Evolutionary conservation across 164 flowering plant genomes (phyloP), one percentile per base, ranked within the genome.

Genomic region (Aristolochia contorta): DNA sequence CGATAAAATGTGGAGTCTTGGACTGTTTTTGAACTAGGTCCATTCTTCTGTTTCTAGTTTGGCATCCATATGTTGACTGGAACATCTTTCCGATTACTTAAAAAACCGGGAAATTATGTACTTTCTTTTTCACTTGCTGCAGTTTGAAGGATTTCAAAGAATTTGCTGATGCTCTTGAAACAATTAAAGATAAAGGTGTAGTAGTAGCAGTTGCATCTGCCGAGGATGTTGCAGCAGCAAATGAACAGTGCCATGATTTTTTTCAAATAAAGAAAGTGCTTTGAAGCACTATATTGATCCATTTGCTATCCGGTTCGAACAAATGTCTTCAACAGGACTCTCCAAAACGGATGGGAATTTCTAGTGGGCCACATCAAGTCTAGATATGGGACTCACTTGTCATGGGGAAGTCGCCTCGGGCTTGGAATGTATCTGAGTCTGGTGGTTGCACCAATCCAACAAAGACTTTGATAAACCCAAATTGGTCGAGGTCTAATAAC

Each of bases 161-260:
- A 52, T 87, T 88, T 64, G 90, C 82, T 1, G 82, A 80, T 57
- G 96, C 77, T 30, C 61, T 94, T 18, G 96, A 86, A 5, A 79
- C 82, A 1, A 82, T 86, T 19, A 91, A 82, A 75, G 80, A 83
- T 58, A 85, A 78, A 73, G 97, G 99, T 10, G 87, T 91, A 32
- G 84, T 72, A 49, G 97, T 87, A 24, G 89, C 96, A 3, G 97
- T 94, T 67, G 93, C 97, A 57, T 91, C 96, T 16, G 84, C 81
- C 0, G 90, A 84, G 32, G 99, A 89, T 69, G 90, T 87, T 59
- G 85, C 82, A 16, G 77, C 84, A 50, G 96, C 96, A 49, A 70
- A 89, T 80, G 78, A 75, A 64, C 83, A 80, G 67, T 67, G 72
- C 12, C n/a, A 83, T 24, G 55, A 68, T 67, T 94, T 81, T 71